Conservation (phyloP, 345 rosid genomes). For the Linum tenue region DNA sequence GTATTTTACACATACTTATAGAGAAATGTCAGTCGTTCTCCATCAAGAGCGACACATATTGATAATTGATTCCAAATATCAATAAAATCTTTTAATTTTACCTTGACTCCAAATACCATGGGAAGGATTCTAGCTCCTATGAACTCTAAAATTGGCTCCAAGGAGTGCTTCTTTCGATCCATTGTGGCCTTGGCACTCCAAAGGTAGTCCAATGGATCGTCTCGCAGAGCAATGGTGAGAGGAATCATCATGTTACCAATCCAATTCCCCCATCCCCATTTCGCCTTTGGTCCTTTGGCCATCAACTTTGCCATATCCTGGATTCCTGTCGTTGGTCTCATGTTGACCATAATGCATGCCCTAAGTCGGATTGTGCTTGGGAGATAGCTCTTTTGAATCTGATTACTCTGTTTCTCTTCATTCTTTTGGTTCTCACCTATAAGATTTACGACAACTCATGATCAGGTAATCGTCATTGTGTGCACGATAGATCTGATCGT, state of each 20-base stretch:
- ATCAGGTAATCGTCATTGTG: no score
- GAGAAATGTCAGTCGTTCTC: background rate
- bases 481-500: no score
- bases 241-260: slow-evolving; percentile 30
- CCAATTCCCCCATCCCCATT: slow-evolving; percentile 36
- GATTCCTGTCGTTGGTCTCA: slow-evolving; percentile 51
- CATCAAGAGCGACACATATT: background rate
- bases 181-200: slow-evolving; percentile 20
- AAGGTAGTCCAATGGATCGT: slow-evolving; percentile 29
- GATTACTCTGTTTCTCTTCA: slow-evolving; percentile 13
- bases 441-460: background rate
- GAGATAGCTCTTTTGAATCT: slow-evolving; percentile 13
- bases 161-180: slow-evolving; percentile 29
- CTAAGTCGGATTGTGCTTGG: slow-evolving; percentile 36
- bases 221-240: slow-evolving; percentile 19
- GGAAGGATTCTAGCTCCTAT: slow-evolving; percentile 10
- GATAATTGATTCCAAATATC: background rate
- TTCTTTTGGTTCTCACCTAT: slow-evolving; percentile 23
- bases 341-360: slow-evolving; percentile 41
- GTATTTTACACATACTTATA: background rate
- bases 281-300: slow-evolving; percentile 29
- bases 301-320: slow-evolving; percentile 55
- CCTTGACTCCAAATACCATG: slow-evolving; percentile 32
- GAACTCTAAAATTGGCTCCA: slow-evolving; percentile 14
- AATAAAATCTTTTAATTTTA: slow-evolving; percentile 2